A percentile compares a stretch with the other conserved stretches of the same genome.
Conservation (phyloP, 2,329 filamentous ascomycete species). For the Boeremia lycopersici region DNA sequence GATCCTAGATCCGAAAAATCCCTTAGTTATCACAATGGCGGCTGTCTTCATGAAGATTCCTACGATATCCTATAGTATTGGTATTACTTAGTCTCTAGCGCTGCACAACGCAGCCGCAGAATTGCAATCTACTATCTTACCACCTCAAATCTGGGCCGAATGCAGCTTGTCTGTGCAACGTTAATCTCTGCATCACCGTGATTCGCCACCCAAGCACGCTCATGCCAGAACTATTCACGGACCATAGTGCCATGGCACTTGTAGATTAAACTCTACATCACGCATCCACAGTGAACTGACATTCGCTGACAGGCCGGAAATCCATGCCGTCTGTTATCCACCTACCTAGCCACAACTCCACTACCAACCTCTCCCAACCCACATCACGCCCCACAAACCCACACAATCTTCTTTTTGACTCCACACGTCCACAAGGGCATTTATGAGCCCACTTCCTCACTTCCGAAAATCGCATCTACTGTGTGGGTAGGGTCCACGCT, state of each 20-base stretch:
- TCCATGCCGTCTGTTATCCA: not conserved
- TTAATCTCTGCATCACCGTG: not conserved
- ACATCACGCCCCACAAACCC: conserved; percentile 4
- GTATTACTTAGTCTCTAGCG: conserved; percentile 14
- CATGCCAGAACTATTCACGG: not conserved
- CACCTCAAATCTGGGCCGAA: not conserved
- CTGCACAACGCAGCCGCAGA: conserved; percentile 4
- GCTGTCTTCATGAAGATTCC: conserved; percentile 11
- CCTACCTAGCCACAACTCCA: not conserved
- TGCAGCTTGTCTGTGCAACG: not conserved
- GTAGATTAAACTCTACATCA: conserved; percentile 3
- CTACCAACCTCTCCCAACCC: not conserved
- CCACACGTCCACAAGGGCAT: not conserved
- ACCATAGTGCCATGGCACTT: not conserved
- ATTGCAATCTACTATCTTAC: conserved; percentile 11
- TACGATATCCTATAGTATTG: conserved; percentile 18
- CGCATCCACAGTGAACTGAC: not conserved
- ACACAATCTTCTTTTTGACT: not conserved
- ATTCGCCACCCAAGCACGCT: not conserved
- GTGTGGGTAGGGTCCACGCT: not conserved
- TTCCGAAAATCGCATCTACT: conserved; percentile 1
- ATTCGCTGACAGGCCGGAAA: conserved; percentile 4
- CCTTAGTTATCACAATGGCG: not conserved
- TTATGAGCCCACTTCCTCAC: not conserved
- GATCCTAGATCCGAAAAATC: conserved; percentile 9